Evolutionary conservation across 2,329 filamentous ascomycete genomes (phyloP).

Genomic region (Ophiostoma fasciatum): DNA sequence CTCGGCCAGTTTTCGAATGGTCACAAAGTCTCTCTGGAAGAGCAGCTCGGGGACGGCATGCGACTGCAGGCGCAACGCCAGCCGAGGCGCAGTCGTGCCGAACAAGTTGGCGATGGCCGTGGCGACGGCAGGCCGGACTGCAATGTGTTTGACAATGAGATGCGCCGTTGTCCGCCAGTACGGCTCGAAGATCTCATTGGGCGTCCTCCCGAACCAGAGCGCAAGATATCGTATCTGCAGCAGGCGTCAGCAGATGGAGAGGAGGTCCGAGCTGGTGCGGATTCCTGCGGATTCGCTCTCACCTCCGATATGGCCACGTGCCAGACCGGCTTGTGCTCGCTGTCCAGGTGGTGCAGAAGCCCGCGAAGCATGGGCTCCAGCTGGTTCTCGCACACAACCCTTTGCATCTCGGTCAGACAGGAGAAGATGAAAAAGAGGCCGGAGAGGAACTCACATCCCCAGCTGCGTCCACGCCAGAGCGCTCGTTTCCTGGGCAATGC

Average conservation of each 20-base stretch:
- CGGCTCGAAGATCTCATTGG: slow-evolving; percentile 60
- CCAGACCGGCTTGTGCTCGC: slow-evolving; percentile 6
- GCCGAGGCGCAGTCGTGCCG: slow-evolving; percentile 56
- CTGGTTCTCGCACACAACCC: slow-evolving; percentile 8
- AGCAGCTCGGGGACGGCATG: slow-evolving; percentile 81
- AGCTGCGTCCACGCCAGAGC: slow-evolving; percentile 9
- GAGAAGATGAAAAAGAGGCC: neutral
- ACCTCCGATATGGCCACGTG: slow-evolving; percentile 9
- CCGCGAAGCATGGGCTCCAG: slow-evolving; percentile 10
- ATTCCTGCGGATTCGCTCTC: neutral
- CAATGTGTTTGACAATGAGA: slow-evolving; percentile 67
- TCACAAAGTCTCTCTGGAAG: slow-evolving; percentile 49
- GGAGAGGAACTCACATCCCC: slow-evolving; percentile 5
- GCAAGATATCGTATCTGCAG: slow-evolving; percentile 52
- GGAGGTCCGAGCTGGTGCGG: neutral
- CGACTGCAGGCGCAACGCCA: slow-evolving; percentile 62
- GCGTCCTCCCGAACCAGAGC: slow-evolving; percentile 43
- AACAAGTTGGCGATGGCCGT: slow-evolving; percentile 70
- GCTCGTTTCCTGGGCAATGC: slow-evolving; percentile 9
- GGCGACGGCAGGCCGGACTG: slow-evolving; percentile 65
- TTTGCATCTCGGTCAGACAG: slow-evolving; percentile 1
- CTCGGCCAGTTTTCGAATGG: slow-evolving; percentile 62
- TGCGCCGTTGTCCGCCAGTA: slow-evolving; percentile 83
- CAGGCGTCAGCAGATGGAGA: neutral
- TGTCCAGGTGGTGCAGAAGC: slow-evolving; percentile 7